Conservation (phyloP, 2,329 filamentous ascomycete species). For the Talaromyces sp. region DNA sequence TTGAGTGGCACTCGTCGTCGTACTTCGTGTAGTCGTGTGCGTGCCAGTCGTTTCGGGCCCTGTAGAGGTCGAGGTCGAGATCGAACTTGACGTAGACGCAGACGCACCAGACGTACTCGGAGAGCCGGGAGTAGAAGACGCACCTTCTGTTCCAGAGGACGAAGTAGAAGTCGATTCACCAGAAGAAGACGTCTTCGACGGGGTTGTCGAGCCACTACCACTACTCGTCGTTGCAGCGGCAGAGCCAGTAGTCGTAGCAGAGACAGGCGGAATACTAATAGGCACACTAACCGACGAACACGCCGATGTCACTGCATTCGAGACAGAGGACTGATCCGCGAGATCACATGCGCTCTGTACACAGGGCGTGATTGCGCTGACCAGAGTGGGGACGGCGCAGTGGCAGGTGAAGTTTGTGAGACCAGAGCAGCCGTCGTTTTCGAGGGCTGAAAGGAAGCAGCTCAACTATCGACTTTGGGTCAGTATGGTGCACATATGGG, state of each 20-base stretch:
- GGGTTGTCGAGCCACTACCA: not conserved
- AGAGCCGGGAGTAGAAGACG: not conserved
- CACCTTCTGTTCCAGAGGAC: not conserved
- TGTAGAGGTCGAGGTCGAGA: not conserved
- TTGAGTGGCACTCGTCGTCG: slow-evolving; percentile 15
- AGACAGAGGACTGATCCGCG: slow-evolving; percentile 39
- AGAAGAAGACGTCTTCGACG: not conserved
- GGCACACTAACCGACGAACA: slow-evolving; percentile 38
- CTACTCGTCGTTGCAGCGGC: not conserved
- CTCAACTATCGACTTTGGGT: slow-evolving; percentile 28
- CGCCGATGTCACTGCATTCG: slow-evolving; percentile 32
- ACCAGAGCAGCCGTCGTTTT: slow-evolving; percentile 43
- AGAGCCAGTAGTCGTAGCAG: slow-evolving; percentile 14
- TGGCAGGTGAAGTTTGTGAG: slow-evolving; percentile 51
- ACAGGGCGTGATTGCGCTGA: slow-evolving; percentile 45
- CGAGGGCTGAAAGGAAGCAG: slow-evolving; percentile 46
- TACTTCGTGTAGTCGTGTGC: slow-evolving; percentile 19
- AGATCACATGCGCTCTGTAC: slow-evolving; percentile 43
- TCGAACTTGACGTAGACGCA: slow-evolving; percentile 1
- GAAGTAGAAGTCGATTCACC: not conserved
- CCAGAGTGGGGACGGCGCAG: slow-evolving; percentile 46
- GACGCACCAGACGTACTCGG: slow-evolving; percentile 11
- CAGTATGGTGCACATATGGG: too few species aligned
- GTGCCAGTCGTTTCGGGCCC: slow-evolving; percentile 22
- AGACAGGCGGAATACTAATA: slow-evolving; percentile 32